Conservation (phyloP, 176 grass and related monocot genomes). For the Aechmea fasciata region DNA sequence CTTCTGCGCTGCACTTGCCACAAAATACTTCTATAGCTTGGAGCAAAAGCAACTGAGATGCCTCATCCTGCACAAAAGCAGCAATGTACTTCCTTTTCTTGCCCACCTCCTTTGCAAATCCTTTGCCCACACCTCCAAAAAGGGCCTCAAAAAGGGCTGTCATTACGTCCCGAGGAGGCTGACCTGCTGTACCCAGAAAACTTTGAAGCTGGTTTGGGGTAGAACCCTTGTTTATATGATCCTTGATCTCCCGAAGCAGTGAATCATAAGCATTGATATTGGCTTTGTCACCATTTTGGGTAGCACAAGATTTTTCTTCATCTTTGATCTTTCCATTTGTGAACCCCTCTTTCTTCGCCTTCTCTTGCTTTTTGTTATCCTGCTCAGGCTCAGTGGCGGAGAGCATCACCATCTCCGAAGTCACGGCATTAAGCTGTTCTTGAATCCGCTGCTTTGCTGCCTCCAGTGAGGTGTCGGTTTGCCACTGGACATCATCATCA, state of each 20-base stretch:
- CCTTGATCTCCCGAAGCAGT: constrained; percentile 43
- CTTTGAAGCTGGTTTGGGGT: constrained; percentile 40
- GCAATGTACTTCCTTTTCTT: constrained; percentile 61
- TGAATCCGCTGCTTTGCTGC: constrained; percentile 67
- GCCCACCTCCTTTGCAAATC: constrained; percentile 57
- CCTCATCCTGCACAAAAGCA: constrained; percentile 35
- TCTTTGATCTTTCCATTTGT: constrained; percentile 10
- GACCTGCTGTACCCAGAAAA: constrained; percentile 20
- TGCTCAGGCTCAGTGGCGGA: constrained; percentile 35
- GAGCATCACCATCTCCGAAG: constrained; percentile 83
- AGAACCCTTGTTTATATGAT: constrained; percentile 29
- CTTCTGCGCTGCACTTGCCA: constrained; percentile 33
- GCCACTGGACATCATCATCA: constrained; percentile 63
- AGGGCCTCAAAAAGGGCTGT: constrained; percentile 51
- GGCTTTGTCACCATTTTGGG: constrained; percentile 6
- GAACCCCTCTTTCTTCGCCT: not conserved
- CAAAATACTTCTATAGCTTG: constrained; percentile 42
- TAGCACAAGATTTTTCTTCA: not conserved
- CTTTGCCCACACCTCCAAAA: constrained; percentile 52
- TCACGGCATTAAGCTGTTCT: constrained; percentile 70
- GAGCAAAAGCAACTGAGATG: constrained; percentile 36
- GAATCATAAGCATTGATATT: not conserved
- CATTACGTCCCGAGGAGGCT: constrained; percentile 45
- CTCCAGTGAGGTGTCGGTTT: constrained; percentile 64
- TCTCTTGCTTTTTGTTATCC: constrained; percentile 23